Conservation (phyloP, 2,329 filamentous ascomycete species). For the Arthrobotrys entomopaga region DNA sequence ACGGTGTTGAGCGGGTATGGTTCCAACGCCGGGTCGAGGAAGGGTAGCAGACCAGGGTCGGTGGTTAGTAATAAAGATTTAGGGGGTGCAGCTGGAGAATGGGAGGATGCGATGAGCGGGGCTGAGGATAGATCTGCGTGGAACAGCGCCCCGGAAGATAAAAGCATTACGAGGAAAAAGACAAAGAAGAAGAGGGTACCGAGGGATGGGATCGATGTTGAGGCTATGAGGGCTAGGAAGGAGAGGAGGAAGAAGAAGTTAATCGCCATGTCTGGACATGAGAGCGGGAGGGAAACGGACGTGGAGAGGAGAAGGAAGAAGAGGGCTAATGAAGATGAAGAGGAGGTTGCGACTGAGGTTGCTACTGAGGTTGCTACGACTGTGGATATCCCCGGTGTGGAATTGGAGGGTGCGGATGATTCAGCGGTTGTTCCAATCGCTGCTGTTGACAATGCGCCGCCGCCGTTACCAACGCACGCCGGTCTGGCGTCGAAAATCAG, state of each 20-base stretch:
- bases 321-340: slow-evolving; percentile 10
- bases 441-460: slow-evolving; percentile 22
- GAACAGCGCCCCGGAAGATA: slow-evolving; percentile 57
- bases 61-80: slow-evolving; percentile 49
- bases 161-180: slow-evolving; percentile 53
- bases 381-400: slow-evolving; percentile 37
- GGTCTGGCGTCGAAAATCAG: slow-evolving; percentile 14
- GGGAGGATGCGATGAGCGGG: slow-evolving; percentile 53
- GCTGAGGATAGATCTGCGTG: slow-evolving; percentile 57
- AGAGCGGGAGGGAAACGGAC: slow-evolving; percentile 43
- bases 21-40: slow-evolving; percentile 47
- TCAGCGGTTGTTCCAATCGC: slow-evolving; percentile 33
- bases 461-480: slow-evolving; percentile 36
- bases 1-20: slow-evolving; percentile 46
- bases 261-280: slow-evolving; percentile 33
- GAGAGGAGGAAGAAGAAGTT: slow-evolving; percentile 49
- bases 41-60: slow-evolving; percentile 40
- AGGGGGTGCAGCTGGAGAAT: slow-evolving; percentile 28
- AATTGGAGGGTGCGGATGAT: slow-evolving; percentile 39
- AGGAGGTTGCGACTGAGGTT: slow-evolving; percentile 37
- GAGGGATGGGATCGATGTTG: slow-evolving; percentile 57
- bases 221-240: slow-evolving; percentile 42
- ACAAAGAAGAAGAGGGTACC: slow-evolving; percentile 55
- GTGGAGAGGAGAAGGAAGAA: slow-evolving; percentile 34
- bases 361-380: slow-evolving; percentile 30